A percentile compares a stretch with the other conserved stretches of the same genome.
These are phyloP conservation scores for Ascochyta clinopodiicola DNA, from an alignment of 2,329 filamentous ascomycete species.

Conservation along the genomic window DNA sequence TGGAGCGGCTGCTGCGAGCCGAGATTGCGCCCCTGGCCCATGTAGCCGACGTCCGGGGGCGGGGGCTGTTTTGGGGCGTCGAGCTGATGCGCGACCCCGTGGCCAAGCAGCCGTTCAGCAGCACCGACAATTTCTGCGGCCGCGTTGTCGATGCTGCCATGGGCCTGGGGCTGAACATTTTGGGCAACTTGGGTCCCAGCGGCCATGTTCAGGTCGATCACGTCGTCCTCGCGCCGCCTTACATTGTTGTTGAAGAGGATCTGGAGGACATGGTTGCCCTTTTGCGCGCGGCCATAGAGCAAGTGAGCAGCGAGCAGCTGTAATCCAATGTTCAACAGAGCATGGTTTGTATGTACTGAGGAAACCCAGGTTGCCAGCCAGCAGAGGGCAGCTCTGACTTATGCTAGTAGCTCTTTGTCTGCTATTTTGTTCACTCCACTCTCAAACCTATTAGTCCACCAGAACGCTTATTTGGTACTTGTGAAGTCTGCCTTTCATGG, in stretches of 20 bases:
- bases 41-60: slow-evolving; percentile 66
- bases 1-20: slow-evolving; percentile 54
- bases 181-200: slow-evolving; percentile 19
- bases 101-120: slow-evolving; percentile 59
- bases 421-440: too few relatives aligned
- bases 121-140: background rate
- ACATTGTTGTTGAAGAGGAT: slow-evolving; percentile 47
- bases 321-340: too few relatives aligned
- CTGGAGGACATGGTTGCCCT: too few relatives aligned
- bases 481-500: too few relatives aligned
- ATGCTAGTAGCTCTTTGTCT: too few relatives aligned
- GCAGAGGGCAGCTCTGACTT: too few relatives aligned
- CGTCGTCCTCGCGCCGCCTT: slow-evolving; percentile 70
- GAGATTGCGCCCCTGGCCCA: slow-evolving; percentile 52
- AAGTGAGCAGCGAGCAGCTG: too few relatives aligned
- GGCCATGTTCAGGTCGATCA: slow-evolving; percentile 62
- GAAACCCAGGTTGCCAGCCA: too few relatives aligned
- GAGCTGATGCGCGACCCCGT: slow-evolving; percentile 63
- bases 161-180: slow-evolving; percentile 65
- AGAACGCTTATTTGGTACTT: too few relatives aligned
- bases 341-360: too few relatives aligned
- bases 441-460: too few relatives aligned
- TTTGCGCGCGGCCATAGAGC: too few relatives aligned
- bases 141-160: slow-evolving; percentile 55
- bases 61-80: slow-evolving; percentile 63